phyloP scores from a whole-genome alignment of 192 early-diverging fungal species.

The Entophlyctis luteolus region DNA sequence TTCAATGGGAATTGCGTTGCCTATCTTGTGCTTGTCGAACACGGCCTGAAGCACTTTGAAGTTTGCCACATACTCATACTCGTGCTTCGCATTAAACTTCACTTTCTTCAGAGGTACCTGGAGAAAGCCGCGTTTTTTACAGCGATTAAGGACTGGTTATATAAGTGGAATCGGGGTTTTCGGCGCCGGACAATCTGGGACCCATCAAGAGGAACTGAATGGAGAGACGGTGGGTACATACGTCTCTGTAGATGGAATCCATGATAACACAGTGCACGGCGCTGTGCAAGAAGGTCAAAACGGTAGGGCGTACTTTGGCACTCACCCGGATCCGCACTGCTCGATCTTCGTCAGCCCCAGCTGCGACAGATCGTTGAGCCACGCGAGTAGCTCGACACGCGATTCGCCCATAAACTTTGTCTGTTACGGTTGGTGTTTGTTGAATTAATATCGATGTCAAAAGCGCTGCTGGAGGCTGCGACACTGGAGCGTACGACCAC shows the following conservation, averaged over 20 bases:
- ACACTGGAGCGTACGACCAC: too few species aligned
- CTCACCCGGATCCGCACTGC: slow-evolving; percentile 80
- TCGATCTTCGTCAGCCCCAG: slow-evolving; percentile 90
- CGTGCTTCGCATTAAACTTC: slow-evolving; percentile 91
- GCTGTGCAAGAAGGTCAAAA: neutral
- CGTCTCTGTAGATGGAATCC: slow-evolving; percentile 66
- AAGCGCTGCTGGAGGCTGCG: too few species aligned
- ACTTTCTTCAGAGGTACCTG: slow-evolving; percentile 84
- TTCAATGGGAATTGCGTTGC: slow-evolving; percentile 88
- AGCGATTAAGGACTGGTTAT: too few species aligned
- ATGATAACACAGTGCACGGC: slow-evolving; percentile 73
- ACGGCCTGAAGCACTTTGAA: slow-evolving; percentile 89
- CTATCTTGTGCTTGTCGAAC: slow-evolving; percentile 86
- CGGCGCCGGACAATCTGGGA: too few species aligned
- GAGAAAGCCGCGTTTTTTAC: slow-evolving; percentile 35
- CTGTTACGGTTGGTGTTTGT: neutral
- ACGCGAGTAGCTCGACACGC: slow-evolving; percentile 79
- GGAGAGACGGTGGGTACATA: slow-evolving; percentile 10
- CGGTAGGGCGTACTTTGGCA: neutral
- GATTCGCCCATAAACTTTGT: neutral
- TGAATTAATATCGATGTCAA: neutral
- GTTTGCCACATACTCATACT: slow-evolving; percentile 95
- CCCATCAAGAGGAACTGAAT: neutral
- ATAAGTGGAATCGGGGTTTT: neutral
- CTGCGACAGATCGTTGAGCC: slow-evolving; percentile 92